These are phyloP conservation scores for Exophiala sideris DNA, from an alignment of 2,329 filamentous ascomycete genomes.

Conservation along the genomic window DNA sequence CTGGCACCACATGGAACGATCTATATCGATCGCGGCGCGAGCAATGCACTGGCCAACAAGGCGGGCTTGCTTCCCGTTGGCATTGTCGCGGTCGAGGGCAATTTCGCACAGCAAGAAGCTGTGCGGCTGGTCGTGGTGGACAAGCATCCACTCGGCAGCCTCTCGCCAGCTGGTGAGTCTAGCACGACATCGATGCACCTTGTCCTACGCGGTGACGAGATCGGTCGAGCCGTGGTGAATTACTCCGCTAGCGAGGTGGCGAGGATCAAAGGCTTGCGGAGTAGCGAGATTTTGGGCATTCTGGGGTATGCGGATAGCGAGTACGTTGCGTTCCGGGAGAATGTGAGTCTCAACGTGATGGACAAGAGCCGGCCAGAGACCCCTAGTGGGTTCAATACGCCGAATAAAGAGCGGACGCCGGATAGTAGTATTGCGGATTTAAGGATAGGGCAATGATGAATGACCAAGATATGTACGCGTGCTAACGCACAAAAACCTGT, in stretches of 20 bases:
- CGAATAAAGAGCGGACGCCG: constrained; percentile 18
- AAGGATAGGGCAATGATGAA: neutral
- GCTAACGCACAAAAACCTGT: neutral
- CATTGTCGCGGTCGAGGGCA: constrained; percentile 83
- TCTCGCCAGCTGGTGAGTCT: constrained; percentile 32
- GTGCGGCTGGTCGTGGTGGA: constrained; percentile 81
- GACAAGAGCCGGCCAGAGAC: constrained; percentile 25
- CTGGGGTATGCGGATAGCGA: constrained; percentile 93
- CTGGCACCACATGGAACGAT: constrained; percentile 84
- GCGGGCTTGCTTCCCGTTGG: constrained; percentile 85
- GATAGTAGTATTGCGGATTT: constrained; percentile 24
- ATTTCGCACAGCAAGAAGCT: constrained; percentile 88
- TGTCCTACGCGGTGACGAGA: constrained; percentile 56
- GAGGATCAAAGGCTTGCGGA: constrained; percentile 79
- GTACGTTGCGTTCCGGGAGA: constrained; percentile 85
- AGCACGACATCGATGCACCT: constrained; percentile 17
- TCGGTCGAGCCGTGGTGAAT: constrained; percentile 86
- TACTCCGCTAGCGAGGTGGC: constrained; percentile 83
- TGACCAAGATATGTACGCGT: too few relatives aligned
- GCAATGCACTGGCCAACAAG: constrained; percentile 74
- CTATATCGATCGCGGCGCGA: constrained; percentile 89
- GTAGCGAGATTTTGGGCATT: constrained; percentile 72
- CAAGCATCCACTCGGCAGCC: constrained; percentile 38
- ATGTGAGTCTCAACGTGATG: constrained; percentile 63
- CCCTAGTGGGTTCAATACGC: constrained; percentile 18